Base-by-base conservation (phyloP, 192 early-diverging fungal species). In the Coemansia sp. region DNA sequence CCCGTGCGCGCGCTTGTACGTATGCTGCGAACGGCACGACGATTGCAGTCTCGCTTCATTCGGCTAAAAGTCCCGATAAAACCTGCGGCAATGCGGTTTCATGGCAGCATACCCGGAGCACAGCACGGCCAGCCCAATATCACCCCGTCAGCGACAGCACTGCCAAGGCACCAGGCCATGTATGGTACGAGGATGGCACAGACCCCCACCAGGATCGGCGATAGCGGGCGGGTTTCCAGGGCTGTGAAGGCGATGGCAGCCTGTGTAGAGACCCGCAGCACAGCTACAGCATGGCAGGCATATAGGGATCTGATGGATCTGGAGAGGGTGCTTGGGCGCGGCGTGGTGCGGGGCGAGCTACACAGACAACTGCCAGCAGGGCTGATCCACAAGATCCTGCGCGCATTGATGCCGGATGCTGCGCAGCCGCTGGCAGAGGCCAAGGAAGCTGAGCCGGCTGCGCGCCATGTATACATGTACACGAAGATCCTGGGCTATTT, bases 401-500 rank as follows among this genome's bases (percentile, higher is more conserved):
- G 51, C 9, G 42, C 40, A 6, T 40, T 59, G 22, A 27, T 64
- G 13, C 61, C 68, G 7, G 36, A 29, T 13, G 51, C 56, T 14
- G 45, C n/a, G 18, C 20, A n/a, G 12, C 25, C 23, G n/a, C 21
- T 6, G 12, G 38, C 39, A 26, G n/a, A n/a, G n/a, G 17, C 31
- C 13, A 32, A 16, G 17, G n/a, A 22, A 4, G 22, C 20, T 3
- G 57, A 61, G 10, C 40, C 43, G 26, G 57, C 63, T 9, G 62
- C 49, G 23, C 53, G 32, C 0, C 28, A 16, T 14, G 44, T 65
- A 20, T 73, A 65, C 26, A 54, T 53, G 49, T 65, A 48, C 29
- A 60, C 56, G 6, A 73, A 73, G 46, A 22, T 61, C 1, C 28
- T 73, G n/a, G 61, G 61, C 42, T 61, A 60, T 32, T n/a, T 65